These are phyloP conservation scores for Ophiostoma tasmaniense DNA, from an alignment of 2,329 filamentous ascomycete species.

Conservation along the genomic window DNA sequence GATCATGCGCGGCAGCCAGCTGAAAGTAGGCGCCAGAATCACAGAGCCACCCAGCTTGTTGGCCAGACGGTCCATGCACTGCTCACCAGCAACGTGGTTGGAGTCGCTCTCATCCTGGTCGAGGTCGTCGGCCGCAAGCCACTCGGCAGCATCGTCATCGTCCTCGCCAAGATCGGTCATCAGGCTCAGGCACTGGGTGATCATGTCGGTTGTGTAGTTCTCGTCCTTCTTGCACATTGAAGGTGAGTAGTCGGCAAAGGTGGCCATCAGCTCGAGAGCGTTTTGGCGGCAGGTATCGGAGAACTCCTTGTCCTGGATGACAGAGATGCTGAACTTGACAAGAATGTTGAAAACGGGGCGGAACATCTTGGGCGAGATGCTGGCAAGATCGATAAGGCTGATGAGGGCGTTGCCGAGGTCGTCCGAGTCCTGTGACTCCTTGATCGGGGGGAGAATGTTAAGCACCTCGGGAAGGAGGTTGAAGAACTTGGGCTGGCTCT, in stretches of 20 bases:
- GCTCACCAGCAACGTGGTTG: conserved; percentile 95
- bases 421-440: conserved; percentile 83
- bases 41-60: conserved; percentile 94
- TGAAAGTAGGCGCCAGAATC: conserved; percentile 88
- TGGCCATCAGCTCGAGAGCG: conserved; percentile 92
- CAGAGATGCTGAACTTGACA: conserved; percentile 84
- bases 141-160: conserved; percentile 89
- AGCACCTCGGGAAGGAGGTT: conserved; percentile 80
- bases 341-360: conserved; percentile 87
- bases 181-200: conserved; percentile 91
- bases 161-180: conserved; percentile 96
- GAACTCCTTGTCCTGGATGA: conserved; percentile 93
- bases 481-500: conserved; percentile 80
- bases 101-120: conserved; percentile 93
- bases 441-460: conserved; percentile 88
- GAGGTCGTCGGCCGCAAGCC: conserved; percentile 87
- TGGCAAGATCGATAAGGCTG: conserved; percentile 86
- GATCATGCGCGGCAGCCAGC: conserved; percentile 97
- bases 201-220: conserved; percentile 92
- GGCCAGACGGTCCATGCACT: conserved; percentile 94
- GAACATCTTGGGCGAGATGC: conserved; percentile 96
- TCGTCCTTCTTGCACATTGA: conserved; percentile 91
- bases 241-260: conserved; percentile 89
- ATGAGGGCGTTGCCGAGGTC: conserved; percentile 84
- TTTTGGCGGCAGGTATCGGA: conserved; percentile 87